Evolutionary conservation across 2,329 filamentous ascomycete genomes (phyloP).

Genomic region (Aspergillus flavus): DNA sequence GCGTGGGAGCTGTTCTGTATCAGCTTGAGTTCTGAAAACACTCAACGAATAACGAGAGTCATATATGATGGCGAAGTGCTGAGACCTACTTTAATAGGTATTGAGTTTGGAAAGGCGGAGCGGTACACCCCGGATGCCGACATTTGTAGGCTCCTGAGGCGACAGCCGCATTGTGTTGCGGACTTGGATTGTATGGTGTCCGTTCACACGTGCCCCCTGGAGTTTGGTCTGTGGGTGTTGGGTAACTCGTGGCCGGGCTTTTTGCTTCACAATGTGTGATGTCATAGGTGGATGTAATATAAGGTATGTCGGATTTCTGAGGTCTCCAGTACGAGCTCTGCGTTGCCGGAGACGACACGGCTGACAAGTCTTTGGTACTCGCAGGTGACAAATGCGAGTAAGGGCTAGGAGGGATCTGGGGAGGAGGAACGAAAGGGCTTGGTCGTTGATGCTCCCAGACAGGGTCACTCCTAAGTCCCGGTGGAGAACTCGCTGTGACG

Average conservation of each 20-base stretch:
- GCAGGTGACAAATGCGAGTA: constrained; percentile 43
- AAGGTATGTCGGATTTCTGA: constrained; percentile 30
- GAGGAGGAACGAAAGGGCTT: constrained; percentile 31
- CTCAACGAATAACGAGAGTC: neutral
- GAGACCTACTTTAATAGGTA: constrained; percentile 64
- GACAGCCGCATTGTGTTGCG: constrained; percentile 29
- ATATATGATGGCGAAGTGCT: neutral
- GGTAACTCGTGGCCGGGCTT: constrained; percentile 42
- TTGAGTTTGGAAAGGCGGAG: constrained; percentile 64
- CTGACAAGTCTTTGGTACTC: constrained; percentile 39
- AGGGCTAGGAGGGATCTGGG: constrained; percentile 36
- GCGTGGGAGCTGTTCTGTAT: constrained; percentile 46
- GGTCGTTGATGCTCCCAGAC: constrained; percentile 35
- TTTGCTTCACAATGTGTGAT: constrained; percentile 32
- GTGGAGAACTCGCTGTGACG: constrained; percentile 28
- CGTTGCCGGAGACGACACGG: constrained; percentile 39
- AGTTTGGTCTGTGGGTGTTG: constrained; percentile 43
- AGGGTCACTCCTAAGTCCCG: constrained; percentile 29
- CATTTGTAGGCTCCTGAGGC: constrained; percentile 52
- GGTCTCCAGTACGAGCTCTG: constrained; percentile 33
- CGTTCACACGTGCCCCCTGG: constrained; percentile 26
- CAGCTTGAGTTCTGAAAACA: constrained; percentile 4
- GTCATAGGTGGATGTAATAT: constrained; percentile 33
- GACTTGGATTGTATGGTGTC: constrained; percentile 21
- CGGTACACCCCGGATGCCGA: constrained; percentile 58